Evolutionary conservation across 2,329 filamentous ascomycete species (phyloP).

Genomic region (Rhexocercosporidium sp.): DNA sequence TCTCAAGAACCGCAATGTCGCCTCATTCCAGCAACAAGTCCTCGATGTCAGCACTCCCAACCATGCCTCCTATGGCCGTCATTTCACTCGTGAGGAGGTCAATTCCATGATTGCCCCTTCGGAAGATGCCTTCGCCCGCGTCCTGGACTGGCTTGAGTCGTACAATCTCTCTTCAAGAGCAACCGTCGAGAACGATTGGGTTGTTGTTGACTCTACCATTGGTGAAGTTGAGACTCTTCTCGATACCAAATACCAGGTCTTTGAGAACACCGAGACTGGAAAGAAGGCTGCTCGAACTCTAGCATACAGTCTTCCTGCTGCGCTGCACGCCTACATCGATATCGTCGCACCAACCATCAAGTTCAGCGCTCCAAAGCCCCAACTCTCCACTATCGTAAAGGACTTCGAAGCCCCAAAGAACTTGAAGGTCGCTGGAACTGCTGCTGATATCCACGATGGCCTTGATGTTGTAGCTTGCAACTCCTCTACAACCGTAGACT

Average conservation of each 20-base stretch:
- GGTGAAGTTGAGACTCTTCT: conserved; percentile 38
- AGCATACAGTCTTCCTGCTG: conserved; percentile 46
- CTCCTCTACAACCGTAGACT: conserved; percentile 40
- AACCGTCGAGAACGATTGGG: conserved; percentile 59
- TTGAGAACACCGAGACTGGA: conserved; percentile 49
- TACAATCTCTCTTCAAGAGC: conserved; percentile 46
- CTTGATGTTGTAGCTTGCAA: conserved; percentile 39
- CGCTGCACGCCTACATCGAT: conserved; percentile 45
- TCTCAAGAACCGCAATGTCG: conserved; percentile 36
- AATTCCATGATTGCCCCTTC: conserved; percentile 49
- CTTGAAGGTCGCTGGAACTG: not conserved
- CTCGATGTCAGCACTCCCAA: conserved; percentile 52
- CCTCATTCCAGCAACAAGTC: conserved; percentile 39
- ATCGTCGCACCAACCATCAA: conserved; percentile 50
- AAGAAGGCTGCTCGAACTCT: conserved; percentile 54
- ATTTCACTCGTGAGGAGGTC: conserved; percentile 51
- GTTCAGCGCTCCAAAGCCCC: conserved; percentile 46
- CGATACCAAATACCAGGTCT: conserved; percentile 37
- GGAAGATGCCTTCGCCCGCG: conserved; percentile 44
- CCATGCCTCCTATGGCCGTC: conserved; percentile 53
- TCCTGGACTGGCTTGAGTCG: conserved; percentile 51
- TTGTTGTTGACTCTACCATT: conserved; percentile 37
- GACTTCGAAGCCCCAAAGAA: not conserved
- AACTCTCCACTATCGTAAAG: conserved; percentile 10
- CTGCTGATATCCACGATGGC: conserved; percentile 15